Conservation (phyloP, 345 rosid genomes). For the Camelina sativa region DNA sequence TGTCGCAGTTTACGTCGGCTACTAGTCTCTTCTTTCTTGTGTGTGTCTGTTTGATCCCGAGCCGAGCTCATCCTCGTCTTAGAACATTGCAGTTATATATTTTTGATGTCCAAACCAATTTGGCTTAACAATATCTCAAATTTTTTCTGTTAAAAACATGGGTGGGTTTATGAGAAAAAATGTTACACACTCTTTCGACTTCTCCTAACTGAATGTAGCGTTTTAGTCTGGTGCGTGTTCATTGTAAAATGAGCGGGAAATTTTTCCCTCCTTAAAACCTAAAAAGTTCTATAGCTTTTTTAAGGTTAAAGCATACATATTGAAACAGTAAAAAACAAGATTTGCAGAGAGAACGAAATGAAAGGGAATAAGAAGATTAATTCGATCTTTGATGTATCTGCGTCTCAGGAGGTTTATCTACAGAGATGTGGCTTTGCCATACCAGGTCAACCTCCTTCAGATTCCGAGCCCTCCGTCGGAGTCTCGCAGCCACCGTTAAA, state of each 20-base stretch:
- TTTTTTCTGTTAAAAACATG: not conserved
- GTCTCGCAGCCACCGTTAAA: conserved; percentile 14
- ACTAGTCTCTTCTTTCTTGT: conserved; percentile 45
- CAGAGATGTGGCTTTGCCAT: conserved; percentile 33
- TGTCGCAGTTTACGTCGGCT: conserved; percentile 84
- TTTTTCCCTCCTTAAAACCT: conserved; percentile 11
- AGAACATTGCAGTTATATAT: conserved; percentile 12
- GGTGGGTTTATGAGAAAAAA: not conserved
- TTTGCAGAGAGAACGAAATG: conserved; percentile 29
- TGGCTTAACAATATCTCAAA: not conserved
- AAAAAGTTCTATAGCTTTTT: not conserved
- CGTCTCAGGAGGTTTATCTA: conserved; percentile 35
- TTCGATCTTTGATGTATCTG: conserved; percentile 32
- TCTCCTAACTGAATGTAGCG: not conserved
- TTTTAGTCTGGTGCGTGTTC: conserved; percentile 12
- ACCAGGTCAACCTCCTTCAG: conserved; percentile 32
- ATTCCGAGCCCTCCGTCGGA: conserved; percentile 34
- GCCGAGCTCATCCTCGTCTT: not conserved
- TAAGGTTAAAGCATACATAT: not conserved
- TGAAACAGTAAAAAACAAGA: not conserved
- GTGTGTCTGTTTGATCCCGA: not conserved
- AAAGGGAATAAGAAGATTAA: not conserved
- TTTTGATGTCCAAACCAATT: conserved; percentile 4
- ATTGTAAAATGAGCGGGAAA: conserved; percentile 28
- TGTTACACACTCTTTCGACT: not conserved